Evolutionary conservation across 768 basidiomycete genomes (phyloP).

Genomic region (Tephrocybe sp.): DNA sequence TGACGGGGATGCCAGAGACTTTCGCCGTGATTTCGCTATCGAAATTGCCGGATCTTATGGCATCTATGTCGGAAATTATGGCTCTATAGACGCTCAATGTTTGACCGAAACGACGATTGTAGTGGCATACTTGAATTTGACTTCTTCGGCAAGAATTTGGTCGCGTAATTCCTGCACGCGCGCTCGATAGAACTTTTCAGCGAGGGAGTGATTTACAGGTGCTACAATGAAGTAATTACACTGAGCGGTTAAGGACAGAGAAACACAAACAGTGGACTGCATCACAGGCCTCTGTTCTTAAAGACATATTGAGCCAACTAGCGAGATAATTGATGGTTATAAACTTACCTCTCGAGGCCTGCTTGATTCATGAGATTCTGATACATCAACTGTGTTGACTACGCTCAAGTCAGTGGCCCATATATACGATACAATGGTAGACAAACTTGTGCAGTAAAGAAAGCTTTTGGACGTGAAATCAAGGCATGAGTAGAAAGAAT

Average conservation of each 20-base stretch:
- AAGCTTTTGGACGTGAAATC: conserved; percentile 56
- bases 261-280: conserved; percentile 47
- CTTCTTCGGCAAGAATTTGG: conserved; percentile 74
- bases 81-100: conserved; percentile 36
- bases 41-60: conserved; percentile 68
- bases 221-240: conserved; percentile 41
- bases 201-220: conserved; percentile 62
- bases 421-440: conserved; percentile 8
- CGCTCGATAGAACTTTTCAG: conserved; percentile 69
- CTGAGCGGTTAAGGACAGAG: not conserved
- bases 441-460: conserved; percentile 70
- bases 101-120: not conserved
- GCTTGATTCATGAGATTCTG: conserved; percentile 68
- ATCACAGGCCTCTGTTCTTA: conserved; percentile 52
- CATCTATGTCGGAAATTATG: conserved; percentile 73
- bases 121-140: conserved; percentile 66
- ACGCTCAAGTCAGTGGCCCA: conserved; percentile 14
- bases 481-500: conserved; percentile 73
- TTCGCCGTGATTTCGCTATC: conserved; percentile 49
- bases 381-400: conserved; percentile 75
- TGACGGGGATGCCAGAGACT: conserved; percentile 20
- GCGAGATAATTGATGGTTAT: conserved; percentile 5
- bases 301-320: conserved; percentile 4
- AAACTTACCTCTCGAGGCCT: conserved; percentile 58
- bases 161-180: conserved; percentile 72